Base-by-base conservation (phyloP, 2,329 filamentous ascomycete species). In the Phialocephala sp. region DNA sequence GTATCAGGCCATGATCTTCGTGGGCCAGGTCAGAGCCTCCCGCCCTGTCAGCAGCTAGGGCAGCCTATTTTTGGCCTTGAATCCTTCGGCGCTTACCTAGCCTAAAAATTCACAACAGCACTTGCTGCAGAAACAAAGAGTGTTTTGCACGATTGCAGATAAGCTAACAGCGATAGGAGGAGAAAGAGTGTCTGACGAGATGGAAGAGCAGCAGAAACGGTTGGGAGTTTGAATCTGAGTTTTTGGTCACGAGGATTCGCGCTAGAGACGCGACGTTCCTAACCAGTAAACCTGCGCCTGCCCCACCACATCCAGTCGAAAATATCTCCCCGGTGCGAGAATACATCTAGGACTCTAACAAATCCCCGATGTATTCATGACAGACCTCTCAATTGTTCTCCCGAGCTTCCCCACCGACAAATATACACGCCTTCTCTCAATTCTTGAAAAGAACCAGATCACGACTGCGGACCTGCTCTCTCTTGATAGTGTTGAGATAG, bases 381-480 rank as follows among this genome's bases (percentile, higher is more conserved):
- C 89, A 74, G 94, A 98, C 86, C 88, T 98, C 76, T 85, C 90
- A 76, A 86, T 87, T 76, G 87, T 96, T 76, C 86, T 97, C 71
- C 93, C 94, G 73, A 85, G 88, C 79, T 96, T 97, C 76, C 86
- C 90, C 67, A 84, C 86, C 70, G 84, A 86, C 75, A 84, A 85
- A 68, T 94, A 91, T 80, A 83, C 89, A 50, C 88, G 91, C 74
- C 88, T 97, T 56, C 80, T 97, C 37, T 89, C 92, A 2, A 87
- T 88, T 24, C 86, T 98, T 63, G 94, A 98, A 80, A 87, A 87
- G 76, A 88, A 91, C 73, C 83, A 84, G 60, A 83, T 99, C 76
- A 91, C 91, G 32, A 91, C 91, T 37, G 89, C 88, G 72, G 95
- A 99, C 77, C 85, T 99, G 58, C 84, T 99, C 73, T 92, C 92